Evolutionary conservation across 441 rosid genomes (phyloP).

Genomic region (Rhodomyrtus psidioides): DNA sequence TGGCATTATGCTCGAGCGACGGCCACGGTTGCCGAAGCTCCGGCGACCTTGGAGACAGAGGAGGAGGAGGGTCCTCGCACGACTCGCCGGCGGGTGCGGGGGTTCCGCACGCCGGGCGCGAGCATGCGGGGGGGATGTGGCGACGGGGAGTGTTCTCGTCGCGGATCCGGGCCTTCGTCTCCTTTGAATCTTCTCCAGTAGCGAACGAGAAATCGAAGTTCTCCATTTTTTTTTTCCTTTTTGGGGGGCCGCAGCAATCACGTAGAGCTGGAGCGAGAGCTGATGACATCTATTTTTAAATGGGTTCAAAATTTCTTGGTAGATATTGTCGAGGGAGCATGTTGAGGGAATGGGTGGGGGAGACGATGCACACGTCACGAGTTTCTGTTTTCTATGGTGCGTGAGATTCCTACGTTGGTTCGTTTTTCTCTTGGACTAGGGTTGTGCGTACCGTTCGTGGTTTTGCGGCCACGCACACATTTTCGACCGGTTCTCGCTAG

Average conservation of each 20-base stretch:
- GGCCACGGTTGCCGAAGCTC: background rate
- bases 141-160: background rate
- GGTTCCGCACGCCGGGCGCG: slow-evolving; percentile 1
- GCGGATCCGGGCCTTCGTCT: background rate
- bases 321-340: background rate
- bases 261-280: background rate
- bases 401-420: slow-evolving; percentile 28
- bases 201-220: slow-evolving; percentile 3
- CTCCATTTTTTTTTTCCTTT: background rate
- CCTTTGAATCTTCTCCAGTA: slow-evolving; percentile 10
- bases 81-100: background rate
- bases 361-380: slow-evolving; percentile 26
- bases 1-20: background rate
- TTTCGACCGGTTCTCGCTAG: too few relatives aligned
- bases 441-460: slow-evolving; percentile 20
- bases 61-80: background rate
- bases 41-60: background rate
- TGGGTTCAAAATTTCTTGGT: background rate
- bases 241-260: background rate
- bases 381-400: slow-evolving; percentile 28
- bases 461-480: background rate
- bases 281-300: background rate
- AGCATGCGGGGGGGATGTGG: background rate
- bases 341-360: slow-evolving; percentile 14
- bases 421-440: background rate